Evolutionary conservation across 1,139 yeast species (phyloP).

Genomic region (Sugiyamaella grinbergsii): DNA sequence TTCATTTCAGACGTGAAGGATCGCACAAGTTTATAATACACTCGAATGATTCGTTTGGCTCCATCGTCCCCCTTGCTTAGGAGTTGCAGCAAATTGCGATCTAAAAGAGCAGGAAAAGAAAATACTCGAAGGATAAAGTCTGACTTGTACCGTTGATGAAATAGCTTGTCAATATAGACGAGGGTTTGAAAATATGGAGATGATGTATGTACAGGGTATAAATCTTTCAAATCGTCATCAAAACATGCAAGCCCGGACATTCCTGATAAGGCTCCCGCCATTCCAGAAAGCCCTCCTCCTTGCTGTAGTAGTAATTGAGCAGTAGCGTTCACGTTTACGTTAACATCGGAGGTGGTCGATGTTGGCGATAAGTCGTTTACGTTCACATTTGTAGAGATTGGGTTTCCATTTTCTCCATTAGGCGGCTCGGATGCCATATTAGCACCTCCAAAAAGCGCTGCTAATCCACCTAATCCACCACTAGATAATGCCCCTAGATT

Average conservation of each 20-base stretch:
- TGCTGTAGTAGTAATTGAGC: slow-evolving; percentile 9
- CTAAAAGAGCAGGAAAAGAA: slow-evolving; percentile 91
- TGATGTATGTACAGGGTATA: slow-evolving; percentile 79
- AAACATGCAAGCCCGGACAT: slow-evolving; percentile 66
- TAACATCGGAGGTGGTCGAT: background rate
- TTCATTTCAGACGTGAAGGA: slow-evolving; percentile 84
- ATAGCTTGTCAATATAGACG: slow-evolving; percentile 82
- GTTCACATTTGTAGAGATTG: no score
- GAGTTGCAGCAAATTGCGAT: slow-evolving; percentile 70
- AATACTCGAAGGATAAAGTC: slow-evolving; percentile 86
- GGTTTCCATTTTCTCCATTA: background rate
- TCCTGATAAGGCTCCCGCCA: slow-evolving; percentile 24
- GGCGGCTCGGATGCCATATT: slow-evolving; percentile 1
- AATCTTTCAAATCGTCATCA: slow-evolving; percentile 79
- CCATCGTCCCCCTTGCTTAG: slow-evolving; percentile 81
- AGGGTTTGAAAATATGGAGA: slow-evolving; percentile 86
- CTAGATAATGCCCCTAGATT: background rate
- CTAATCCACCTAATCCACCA: slow-evolving; percentile 5
- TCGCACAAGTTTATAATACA: slow-evolving; percentile 78
- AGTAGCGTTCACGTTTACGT: no score
- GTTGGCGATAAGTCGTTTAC: background rate
- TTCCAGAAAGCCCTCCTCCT: slow-evolving; percentile 18
- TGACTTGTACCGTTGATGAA: slow-evolving; percentile 73
- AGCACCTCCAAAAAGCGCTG: background rate
- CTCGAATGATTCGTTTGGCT: slow-evolving; percentile 87